phyloP scores from a whole-genome alignment of 805 yeast genomes.

The Starmera amethionina region DNA sequence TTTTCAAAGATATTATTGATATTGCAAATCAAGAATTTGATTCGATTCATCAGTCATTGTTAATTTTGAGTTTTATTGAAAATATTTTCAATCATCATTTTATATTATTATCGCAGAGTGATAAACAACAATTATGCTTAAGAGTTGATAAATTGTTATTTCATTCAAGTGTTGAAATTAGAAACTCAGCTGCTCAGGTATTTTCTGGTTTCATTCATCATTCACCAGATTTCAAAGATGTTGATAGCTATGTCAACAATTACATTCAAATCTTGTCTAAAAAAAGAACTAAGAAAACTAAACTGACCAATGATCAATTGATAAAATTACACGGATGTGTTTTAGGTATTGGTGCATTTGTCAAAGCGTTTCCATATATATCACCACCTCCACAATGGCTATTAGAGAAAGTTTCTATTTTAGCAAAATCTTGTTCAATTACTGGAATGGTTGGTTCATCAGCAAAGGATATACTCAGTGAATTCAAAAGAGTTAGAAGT shows the following conservation, averaged over 20 bases:
- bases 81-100: constrained; percentile 62
- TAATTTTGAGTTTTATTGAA: constrained; percentile 62
- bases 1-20: constrained; percentile 32
- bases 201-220: constrained; percentile 72
- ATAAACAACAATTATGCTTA: constrained; percentile 39
- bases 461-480: constrained; percentile 72
- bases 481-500: constrained; percentile 83
- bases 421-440: constrained; percentile 66
- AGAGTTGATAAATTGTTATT: constrained; percentile 44
- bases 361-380: constrained; percentile 81
- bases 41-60: constrained; percentile 52
- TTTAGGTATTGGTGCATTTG: constrained; percentile 78
- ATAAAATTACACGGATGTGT: constrained; percentile 72
- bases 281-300: constrained; percentile 14
- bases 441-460: constrained; percentile 76
- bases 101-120: constrained; percentile 37
- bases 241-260: constrained; percentile 28
- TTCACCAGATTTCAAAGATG: constrained; percentile 28
- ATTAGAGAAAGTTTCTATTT: constrained; percentile 56
- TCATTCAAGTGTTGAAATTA: constrained; percentile 60
- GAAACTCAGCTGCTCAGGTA: constrained; percentile 63
- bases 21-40: constrained; percentile 28
- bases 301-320: constrained; percentile 30
- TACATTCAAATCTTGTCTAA: constrained; percentile 18
- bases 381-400: constrained; percentile 93